A percentile compares a stretch with the other conserved stretches of the same genome.
Conservation (phyloP, 2,329 filamentous ascomycete genomes). For the Neofusicoccum parvum region DNA sequence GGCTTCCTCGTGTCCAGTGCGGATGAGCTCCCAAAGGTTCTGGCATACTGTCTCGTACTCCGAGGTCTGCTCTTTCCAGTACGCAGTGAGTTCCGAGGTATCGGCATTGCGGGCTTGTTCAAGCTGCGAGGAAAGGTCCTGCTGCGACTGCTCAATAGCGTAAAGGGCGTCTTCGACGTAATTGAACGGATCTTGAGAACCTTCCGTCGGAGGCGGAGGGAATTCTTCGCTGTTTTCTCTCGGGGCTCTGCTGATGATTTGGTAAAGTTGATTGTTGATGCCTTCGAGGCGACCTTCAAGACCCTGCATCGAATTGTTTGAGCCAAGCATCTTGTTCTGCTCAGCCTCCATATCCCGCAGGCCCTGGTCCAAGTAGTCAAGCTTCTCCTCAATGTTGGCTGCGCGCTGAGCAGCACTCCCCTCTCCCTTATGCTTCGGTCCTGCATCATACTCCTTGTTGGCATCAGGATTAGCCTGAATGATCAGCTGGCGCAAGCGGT, state of each 20-base stretch:
- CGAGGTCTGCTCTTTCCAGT: slow-evolving; percentile 26
- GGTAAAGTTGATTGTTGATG: slow-evolving; percentile 66
- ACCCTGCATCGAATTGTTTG: slow-evolving; percentile 20
- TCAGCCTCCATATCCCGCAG: slow-evolving; percentile 63
- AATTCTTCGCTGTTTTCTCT: slow-evolving; percentile 52
- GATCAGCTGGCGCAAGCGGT: slow-evolving; percentile 67
- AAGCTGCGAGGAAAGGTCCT: slow-evolving; percentile 2
- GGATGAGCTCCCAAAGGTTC: slow-evolving; percentile 57
- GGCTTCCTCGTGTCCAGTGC: slow-evolving; percentile 45
- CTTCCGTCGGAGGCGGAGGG: slow-evolving; percentile 54
- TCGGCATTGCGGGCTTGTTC: slow-evolving; percentile 11
- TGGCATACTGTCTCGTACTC: slow-evolving; percentile 26
- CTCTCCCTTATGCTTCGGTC: slow-evolving; percentile 31
- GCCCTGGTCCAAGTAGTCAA: slow-evolving; percentile 72
- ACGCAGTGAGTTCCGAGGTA: slow-evolving; percentile 22
- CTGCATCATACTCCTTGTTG: slow-evolving; percentile 35
- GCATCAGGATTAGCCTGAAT: slow-evolving; percentile 61
- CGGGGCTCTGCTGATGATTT: slow-evolving; percentile 48
- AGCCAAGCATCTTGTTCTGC: slow-evolving; percentile 42
- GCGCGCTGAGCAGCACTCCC: slow-evolving; percentile 9
- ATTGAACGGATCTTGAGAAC: slow-evolving; percentile 66
- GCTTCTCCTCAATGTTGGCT: slow-evolving; percentile 54
- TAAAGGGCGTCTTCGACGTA: slow-evolving; percentile 67
- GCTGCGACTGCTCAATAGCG: slow-evolving; percentile 34
- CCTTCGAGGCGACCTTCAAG: slow-evolving; percentile 45